Conservation (phyloP, 169 alveolate species). For the Plasmodium falciparum region DNA sequence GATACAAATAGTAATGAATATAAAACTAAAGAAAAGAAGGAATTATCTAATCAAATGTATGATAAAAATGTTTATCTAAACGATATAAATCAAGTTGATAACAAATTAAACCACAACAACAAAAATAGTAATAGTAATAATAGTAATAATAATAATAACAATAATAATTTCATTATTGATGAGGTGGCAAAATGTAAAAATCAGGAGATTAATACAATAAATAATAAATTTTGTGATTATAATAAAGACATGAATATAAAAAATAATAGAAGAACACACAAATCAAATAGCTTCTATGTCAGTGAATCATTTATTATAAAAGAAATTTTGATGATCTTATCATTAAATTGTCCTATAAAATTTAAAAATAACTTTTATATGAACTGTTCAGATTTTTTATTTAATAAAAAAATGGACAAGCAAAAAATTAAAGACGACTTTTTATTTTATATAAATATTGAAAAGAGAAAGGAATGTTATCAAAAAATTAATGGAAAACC, state of each 20-base stretch:
- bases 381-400: slow-evolving; percentile 61
- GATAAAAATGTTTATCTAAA: neutral
- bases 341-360: slow-evolving; percentile 76
- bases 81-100: neutral
- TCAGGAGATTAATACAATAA: neutral
- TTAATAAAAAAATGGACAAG: slow-evolving; percentile 56
- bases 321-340: slow-evolving; percentile 63
- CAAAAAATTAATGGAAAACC: neutral
- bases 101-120: slow-evolving; percentile 3
- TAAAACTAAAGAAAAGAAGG: neutral
- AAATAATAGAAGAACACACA: slow-evolving; percentile 2
- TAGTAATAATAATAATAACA: neutral
- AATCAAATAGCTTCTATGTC: slow-evolving; percentile 48
- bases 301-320: slow-evolving; percentile 74
- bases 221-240: neutral
- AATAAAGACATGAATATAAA: neutral
- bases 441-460: slow-evolving; percentile 66
- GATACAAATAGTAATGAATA: neutral
- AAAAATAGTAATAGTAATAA: neutral
- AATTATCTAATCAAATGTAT: neutral
- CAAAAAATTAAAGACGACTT: slow-evolving; percentile 71
- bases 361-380: slow-evolving; percentile 56
- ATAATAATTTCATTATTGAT: slow-evolving; percentile 4
- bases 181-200: neutral
- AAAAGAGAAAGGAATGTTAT: slow-evolving; percentile 12